These are phyloP conservation scores for Tympanopsis confertula DNA, from an alignment of 2,329 filamentous ascomycete genomes.

Conservation along the genomic window DNA sequence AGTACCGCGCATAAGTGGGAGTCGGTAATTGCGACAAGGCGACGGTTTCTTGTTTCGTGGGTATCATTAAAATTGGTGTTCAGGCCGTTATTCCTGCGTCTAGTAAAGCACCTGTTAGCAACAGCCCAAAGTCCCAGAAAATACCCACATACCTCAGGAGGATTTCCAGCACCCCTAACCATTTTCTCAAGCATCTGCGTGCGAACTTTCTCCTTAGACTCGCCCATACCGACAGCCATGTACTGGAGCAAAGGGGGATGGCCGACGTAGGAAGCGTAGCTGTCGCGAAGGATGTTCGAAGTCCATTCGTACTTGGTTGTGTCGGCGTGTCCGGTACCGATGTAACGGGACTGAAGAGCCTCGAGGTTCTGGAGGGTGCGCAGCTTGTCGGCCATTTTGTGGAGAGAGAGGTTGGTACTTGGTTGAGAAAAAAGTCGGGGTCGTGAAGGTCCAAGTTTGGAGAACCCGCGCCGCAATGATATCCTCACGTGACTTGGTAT, in stretches of 20 bases:
- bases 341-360: conserved; percentile 54
- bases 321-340: conserved; percentile 59
- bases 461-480: too few relatives aligned
- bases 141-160: not conserved
- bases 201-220: conserved; percentile 46
- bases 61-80: too few relatives aligned
- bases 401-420: not conserved
- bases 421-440: too few relatives aligned
- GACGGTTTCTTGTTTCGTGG: too few relatives aligned
- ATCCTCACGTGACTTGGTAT: too few relatives aligned
- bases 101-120: not conserved
- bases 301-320: conserved; percentile 30
- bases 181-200: conserved; percentile 41
- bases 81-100: conserved; percentile 2
- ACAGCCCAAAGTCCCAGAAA: not conserved
- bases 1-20: too few relatives aligned
- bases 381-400: conserved; percentile 49
- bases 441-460: too few relatives aligned
- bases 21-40: too few relatives aligned
- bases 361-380: conserved; percentile 62
- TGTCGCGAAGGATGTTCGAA: conserved; percentile 57
- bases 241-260: conserved; percentile 54
- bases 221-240: conserved; percentile 53
- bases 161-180: conserved; percentile 1
- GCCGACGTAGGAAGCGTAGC: conserved; percentile 51